Percentiles rank a stretch among this genome's conserved stretches.
Conservation (phyloP, 257 asterid species). For the Cynanchum wilfordii region DNA sequence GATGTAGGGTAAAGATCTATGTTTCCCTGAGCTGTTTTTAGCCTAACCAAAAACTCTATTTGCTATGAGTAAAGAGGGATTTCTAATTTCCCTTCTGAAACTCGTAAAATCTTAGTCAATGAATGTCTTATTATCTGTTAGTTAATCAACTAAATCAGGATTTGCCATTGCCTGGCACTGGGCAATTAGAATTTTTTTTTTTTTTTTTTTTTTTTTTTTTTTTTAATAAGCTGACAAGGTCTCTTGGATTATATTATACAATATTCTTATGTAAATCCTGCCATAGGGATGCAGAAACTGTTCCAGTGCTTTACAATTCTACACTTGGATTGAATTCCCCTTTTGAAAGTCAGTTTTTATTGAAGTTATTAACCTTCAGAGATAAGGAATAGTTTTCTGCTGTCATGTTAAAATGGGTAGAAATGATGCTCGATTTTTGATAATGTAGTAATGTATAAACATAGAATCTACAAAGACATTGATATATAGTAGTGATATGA, state of each 20-base stretch:
- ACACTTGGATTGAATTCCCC: neutral
- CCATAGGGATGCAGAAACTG: neutral
- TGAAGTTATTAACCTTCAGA: neutral
- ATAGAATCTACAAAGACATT: neutral
- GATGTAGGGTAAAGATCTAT: too few species aligned
- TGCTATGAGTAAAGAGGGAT: neutral
- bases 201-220: too few species aligned
- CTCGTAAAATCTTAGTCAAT: neutral
- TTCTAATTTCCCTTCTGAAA: neutral
- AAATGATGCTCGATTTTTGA: neutral
- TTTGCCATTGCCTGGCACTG: neutral
- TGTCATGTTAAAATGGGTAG: neutral
- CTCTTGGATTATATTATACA: neutral
- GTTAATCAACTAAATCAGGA: too few species aligned
- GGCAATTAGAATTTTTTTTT: too few species aligned
- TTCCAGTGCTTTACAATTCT: neutral
- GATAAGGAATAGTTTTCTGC: neutral
- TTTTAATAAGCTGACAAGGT: neutral
- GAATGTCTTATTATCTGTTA: neutral
- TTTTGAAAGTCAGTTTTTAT: neutral
- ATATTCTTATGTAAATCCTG: neutral
- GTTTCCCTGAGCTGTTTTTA: neutral
- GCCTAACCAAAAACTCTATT: neutral
- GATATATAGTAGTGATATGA: neutral
- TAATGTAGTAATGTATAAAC: neutral